Evolutionary conservation across 805 yeast genomes (phyloP).

Genomic region (Yarrowia deformans): DNA sequence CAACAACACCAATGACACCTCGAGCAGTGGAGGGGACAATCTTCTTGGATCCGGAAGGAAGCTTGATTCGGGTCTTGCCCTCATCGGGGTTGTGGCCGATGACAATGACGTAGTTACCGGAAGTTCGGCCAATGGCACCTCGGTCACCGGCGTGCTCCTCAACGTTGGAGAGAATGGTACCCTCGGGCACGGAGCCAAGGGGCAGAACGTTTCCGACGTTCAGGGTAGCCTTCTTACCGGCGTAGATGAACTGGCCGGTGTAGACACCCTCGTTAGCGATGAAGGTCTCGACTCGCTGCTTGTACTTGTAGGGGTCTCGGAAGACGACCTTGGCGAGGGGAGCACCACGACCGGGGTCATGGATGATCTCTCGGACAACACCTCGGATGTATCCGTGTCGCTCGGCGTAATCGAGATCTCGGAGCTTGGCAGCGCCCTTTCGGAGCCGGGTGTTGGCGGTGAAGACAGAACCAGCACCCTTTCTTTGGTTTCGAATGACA

Average conservation of each 20-base stretch:
- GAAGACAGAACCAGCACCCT: conserved; percentile 99
- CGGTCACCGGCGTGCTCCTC: conserved; percentile 99
- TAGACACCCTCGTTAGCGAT: conserved; percentile 99
- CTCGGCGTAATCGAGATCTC: conserved; percentile 99
- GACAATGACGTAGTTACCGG: conserved; percentile 99
- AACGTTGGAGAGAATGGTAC: conserved; percentile 98
- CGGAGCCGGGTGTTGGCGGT: conserved; percentile 99
- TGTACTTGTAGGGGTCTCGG: conserved; percentile 99
- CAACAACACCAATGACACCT: conserved; percentile 99
- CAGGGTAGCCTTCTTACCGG: conserved; percentile 98
- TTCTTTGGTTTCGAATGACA: conserved; percentile 99
- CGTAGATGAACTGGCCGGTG: conserved; percentile 99
- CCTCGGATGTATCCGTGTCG: conserved; percentile 99
- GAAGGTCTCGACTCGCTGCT: conserved; percentile 97
- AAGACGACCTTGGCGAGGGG: conserved; percentile 98
- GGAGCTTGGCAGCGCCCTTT: conserved; percentile 99
- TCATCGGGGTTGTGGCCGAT: conserved; percentile 99
- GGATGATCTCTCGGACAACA: conserved; percentile 97
- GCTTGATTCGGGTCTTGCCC: conserved; percentile 98
- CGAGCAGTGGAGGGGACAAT: conserved; percentile 93
- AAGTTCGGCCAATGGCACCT: conserved; percentile 99
- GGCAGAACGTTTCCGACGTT: conserved; percentile 95
- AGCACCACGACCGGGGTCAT: conserved; percentile 99
- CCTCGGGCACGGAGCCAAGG: conserved; percentile 97
- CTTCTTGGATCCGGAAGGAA: conserved; percentile 99